Percentiles rank a stretch among this genome's conserved stretches.
These are phyloP conservation scores for Sugiyamaella castrensis DNA, from an alignment of 1,139 yeast species.

Conservation along the genomic window DNA sequence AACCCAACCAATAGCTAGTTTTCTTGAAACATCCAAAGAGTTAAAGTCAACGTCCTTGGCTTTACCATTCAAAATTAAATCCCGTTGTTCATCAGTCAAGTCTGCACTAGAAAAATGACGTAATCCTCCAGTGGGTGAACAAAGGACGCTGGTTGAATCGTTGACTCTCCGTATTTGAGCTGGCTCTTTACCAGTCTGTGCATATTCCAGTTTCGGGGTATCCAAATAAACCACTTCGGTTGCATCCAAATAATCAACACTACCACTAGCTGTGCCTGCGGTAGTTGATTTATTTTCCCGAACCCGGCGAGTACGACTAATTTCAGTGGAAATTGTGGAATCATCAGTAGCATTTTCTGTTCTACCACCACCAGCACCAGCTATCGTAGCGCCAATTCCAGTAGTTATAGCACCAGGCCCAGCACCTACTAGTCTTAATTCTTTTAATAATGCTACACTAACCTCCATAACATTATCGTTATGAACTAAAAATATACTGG, in stretches of 20 bases:
- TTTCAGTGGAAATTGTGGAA: neutral
- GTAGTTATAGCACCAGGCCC: constrained; percentile 8
- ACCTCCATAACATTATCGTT: constrained; percentile 41
- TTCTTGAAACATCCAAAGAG: constrained; percentile 25
- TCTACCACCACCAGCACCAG: neutral
- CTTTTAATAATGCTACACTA: constrained; percentile 37
- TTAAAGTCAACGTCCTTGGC: constrained; percentile 21
- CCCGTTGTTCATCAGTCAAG: constrained; percentile 33
- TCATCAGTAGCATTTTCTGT: constrained; percentile 6
- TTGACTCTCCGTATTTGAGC: constrained; percentile 38
- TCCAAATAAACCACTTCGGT: constrained; percentile 36
- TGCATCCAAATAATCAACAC: constrained; percentile 4
- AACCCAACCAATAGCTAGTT: constrained; percentile 41
- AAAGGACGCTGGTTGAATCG: constrained; percentile 32
- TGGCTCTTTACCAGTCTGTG: constrained; percentile 40
- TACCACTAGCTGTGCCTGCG: neutral
- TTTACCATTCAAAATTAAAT: constrained; percentile 30
- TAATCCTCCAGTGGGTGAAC: constrained; percentile 53
- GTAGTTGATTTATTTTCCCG: constrained; percentile 4
- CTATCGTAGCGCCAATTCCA: neutral
- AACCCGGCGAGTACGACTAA: neutral
- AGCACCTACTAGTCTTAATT: constrained; percentile 33
- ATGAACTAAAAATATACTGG: constrained; percentile 42
- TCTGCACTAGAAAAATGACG: constrained; percentile 45
- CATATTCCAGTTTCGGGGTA: constrained; percentile 36